phyloP scores from a whole-genome alignment of 2,329 filamentous ascomycete species.

The Penicillium sp. region DNA sequence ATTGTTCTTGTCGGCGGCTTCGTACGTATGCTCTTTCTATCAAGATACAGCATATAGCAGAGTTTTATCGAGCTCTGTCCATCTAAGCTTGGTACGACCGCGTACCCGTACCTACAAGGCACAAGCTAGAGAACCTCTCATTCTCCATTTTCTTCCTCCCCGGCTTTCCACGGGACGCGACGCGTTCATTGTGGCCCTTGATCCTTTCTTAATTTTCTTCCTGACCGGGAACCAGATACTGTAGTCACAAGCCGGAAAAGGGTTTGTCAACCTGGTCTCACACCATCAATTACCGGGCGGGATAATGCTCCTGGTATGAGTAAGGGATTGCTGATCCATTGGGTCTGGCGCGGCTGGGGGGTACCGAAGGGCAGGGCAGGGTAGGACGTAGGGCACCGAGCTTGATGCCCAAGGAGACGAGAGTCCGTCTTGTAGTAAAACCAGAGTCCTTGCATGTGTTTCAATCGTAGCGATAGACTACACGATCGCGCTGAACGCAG shows the following conservation, averaged over 20 bases:
- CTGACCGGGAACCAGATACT: background rate
- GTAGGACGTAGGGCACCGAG: background rate
- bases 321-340: constrained; percentile 19
- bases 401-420: background rate
- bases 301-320: constrained; percentile 9
- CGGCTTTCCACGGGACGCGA: constrained; percentile 1
- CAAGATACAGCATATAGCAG: background rate
- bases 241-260: background rate
- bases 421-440: background rate
- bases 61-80: background rate
- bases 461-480: constrained; percentile 7
- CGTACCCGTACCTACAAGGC: background rate
- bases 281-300: constrained; percentile 2
- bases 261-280: background rate
- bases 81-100: background rate
- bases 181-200: background rate
- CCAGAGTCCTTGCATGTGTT: constrained; percentile 13
- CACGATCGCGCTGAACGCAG: constrained; percentile 11
- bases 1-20: background rate
- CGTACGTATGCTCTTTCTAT: background rate
- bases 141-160: constrained; percentile 5
- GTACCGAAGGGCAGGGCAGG: background rate
- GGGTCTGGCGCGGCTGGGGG: constrained; percentile 4
- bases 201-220: background rate
- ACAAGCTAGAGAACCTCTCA: background rate